Evolutionary conservation across 2,329 filamentous ascomycete species (phyloP).

Genomic region (Cytospora paraplurivora): DNA sequence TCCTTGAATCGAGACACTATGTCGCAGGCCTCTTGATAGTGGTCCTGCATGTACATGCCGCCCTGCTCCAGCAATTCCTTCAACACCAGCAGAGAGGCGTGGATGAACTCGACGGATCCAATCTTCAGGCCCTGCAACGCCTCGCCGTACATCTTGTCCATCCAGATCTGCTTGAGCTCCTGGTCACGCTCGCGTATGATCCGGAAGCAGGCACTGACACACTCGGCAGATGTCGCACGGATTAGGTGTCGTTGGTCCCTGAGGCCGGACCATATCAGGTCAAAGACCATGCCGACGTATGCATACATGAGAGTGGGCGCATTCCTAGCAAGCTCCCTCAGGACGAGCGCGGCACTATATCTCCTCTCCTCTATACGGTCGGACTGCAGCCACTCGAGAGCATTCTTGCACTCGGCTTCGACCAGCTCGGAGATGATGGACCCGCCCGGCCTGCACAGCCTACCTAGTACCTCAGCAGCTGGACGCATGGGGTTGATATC

Average conservation of each 20-base stretch:
- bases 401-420: conserved; percentile 94
- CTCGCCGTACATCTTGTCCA: conserved; percentile 88
- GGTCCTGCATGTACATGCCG: conserved; percentile 98
- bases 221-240: conserved; percentile 86
- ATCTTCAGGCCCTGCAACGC: conserved; percentile 77
- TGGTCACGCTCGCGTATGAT: conserved; percentile 94
- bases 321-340: conserved; percentile 87
- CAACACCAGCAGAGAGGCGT: conserved; percentile 90
- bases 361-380: conserved; percentile 91
- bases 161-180: conserved; percentile 83
- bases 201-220: conserved; percentile 91
- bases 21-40: conserved; percentile 90
- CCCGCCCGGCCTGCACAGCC: conserved; percentile 88
- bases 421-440: conserved; percentile 94
- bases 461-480: conserved; percentile 85
- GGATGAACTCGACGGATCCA: conserved; percentile 82
- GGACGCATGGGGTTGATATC: conserved; percentile 89
- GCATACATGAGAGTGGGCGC: conserved; percentile 94
- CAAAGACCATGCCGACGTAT: conserved; percentile 92
- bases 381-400: conserved; percentile 94
- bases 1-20: conserved; percentile 92
- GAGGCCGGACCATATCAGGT: conserved; percentile 93
- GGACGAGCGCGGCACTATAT: conserved; percentile 88
- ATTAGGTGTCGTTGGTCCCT: conserved; percentile 90
- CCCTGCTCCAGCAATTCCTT: conserved; percentile 93